Percentiles rank a stretch among this genome's conserved stretches.
Evolutionary conservation across 495 filamentous ascomycete species (phyloP).

Genomic region (Talaromyces adpressus): DNA sequence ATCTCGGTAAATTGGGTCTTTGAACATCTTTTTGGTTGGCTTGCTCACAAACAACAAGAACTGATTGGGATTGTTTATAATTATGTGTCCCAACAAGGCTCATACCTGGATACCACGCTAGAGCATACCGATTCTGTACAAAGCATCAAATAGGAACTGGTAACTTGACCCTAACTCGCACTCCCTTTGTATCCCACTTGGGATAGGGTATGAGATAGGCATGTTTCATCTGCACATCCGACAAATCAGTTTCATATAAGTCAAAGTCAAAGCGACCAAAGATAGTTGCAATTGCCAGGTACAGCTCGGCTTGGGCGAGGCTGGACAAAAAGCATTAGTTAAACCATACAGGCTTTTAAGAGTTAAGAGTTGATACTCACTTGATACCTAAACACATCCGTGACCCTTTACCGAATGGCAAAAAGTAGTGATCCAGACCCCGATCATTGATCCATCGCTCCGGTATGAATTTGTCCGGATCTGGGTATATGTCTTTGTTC

Average conservation of each 20-base stretch:
- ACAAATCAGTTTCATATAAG: slow-evolving; percentile 27
- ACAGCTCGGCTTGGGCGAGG: slow-evolving; percentile 34
- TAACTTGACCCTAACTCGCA: slow-evolving; percentile 14
- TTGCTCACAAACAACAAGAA: not conserved
- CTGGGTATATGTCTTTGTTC: slow-evolving; percentile 29
- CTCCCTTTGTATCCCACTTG: slow-evolving; percentile 22
- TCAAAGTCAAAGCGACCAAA: slow-evolving; percentile 30
- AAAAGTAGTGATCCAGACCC: slow-evolving; percentile 13
- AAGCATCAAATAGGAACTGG: not conserved
- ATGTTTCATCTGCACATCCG: slow-evolving; percentile 23
- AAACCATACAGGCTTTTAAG: not conserved
- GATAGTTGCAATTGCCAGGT: slow-evolving; percentile 27
- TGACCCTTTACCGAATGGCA: slow-evolving; percentile 18
- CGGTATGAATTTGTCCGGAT: slow-evolving; percentile 27
- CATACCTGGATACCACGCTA: not conserved
- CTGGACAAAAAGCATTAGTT: slow-evolving; percentile 9
- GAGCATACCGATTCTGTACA: no score
- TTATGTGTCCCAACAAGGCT: not conserved
- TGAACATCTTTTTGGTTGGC: not conserved
- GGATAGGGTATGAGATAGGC: slow-evolving; percentile 22
- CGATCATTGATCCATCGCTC: slow-evolving; percentile 31
- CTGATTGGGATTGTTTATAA: not conserved
- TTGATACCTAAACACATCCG: slow-evolving; percentile 29
- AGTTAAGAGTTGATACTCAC: slow-evolving; percentile 11
- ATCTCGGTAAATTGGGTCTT: not conserved